Evolutionary conservation across 169 alveolate species (phyloP).

Genomic region (Plasmodium gaboni): DNA sequence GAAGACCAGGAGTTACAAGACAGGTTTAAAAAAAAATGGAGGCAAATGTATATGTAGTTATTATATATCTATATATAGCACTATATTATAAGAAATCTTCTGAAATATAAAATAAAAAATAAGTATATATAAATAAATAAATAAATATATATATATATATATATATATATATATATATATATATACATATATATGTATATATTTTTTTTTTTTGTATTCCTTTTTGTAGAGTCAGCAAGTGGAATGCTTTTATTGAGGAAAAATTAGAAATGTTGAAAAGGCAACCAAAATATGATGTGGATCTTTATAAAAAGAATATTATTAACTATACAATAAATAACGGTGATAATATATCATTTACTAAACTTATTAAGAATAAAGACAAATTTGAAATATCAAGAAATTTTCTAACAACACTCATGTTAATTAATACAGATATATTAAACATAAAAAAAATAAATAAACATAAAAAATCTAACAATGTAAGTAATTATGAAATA

Average conservation of each 20-base stretch:
- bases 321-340: slow-evolving; percentile 25
- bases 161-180: neutral
- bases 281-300: slow-evolving; percentile 59
- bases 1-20: slow-evolving; percentile 47
- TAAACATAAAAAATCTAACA: slow-evolving; percentile 10
- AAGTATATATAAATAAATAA: neutral
- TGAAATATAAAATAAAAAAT: no score
- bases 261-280: slow-evolving; percentile 20
- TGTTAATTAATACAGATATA: slow-evolving; percentile 42
- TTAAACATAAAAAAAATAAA: slow-evolving; percentile 28
- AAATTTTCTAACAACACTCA: slow-evolving; percentile 50
- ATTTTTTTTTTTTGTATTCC: neutral
- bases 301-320: slow-evolving; percentile 37
- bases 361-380: slow-evolving; percentile 15
- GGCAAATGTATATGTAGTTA: no score
- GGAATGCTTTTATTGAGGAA: slow-evolving; percentile 54
- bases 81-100: no score
- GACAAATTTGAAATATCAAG: slow-evolving; percentile 51
- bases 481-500: slow-evolving; percentile 48
- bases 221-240: slow-evolving; percentile 22
- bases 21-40: neutral
- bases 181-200: neutral
- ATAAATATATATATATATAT: neutral
- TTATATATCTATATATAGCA: no score
- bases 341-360: slow-evolving; percentile 26